These are phyloP conservation scores for Prillingera fragicola DNA, from an alignment of 1,284 basidiomycete species.

Conservation along the genomic window DNA sequence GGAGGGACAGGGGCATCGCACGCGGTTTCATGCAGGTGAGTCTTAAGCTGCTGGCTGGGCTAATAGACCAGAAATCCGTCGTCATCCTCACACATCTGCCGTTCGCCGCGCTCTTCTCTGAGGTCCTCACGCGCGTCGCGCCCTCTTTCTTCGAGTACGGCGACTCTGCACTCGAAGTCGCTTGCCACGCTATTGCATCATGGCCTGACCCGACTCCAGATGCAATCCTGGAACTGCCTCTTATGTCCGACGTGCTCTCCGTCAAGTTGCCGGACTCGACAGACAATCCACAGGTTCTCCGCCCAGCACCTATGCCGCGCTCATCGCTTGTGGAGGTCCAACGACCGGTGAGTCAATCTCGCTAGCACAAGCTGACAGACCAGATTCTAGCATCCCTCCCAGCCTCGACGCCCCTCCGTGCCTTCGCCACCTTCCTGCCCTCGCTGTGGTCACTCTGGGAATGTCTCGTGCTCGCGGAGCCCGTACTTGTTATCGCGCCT, in stretches of 20 bases:
- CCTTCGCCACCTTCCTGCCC: slow-evolving; percentile 68
- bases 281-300: slow-evolving; percentile 62
- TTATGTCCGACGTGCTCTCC: slow-evolving; percentile 68
- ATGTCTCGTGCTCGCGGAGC: slow-evolving; percentile 79
- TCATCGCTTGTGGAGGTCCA: background rate
- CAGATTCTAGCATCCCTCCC: slow-evolving; percentile 75
- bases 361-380: background rate
- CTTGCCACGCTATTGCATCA: slow-evolving; percentile 74
- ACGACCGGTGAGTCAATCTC: background rate
- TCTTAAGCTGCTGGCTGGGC: slow-evolving; percentile 9
- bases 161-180: slow-evolving; percentile 72
- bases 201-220: slow-evolving; percentile 69
- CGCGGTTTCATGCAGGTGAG: slow-evolving; percentile 81
- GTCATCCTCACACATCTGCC: slow-evolving; percentile 78
- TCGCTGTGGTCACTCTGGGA: slow-evolving; percentile 94
- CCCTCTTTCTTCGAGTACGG: slow-evolving; percentile 70
- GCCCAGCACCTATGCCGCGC: slow-evolving; percentile 1
- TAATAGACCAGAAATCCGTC: slow-evolving; percentile 61
- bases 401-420: slow-evolving; percentile 61
- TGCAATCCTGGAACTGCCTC: slow-evolving; percentile 64
- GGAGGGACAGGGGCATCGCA: slow-evolving; percentile 61
- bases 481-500: slow-evolving; percentile 74
- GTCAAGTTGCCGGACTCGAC: slow-evolving; percentile 64
- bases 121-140: slow-evolving; percentile 64
- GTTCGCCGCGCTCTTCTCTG: slow-evolving; percentile 74